Conservation (phyloP, 179 eudicot species). For the Beta lomatogona region DNA sequence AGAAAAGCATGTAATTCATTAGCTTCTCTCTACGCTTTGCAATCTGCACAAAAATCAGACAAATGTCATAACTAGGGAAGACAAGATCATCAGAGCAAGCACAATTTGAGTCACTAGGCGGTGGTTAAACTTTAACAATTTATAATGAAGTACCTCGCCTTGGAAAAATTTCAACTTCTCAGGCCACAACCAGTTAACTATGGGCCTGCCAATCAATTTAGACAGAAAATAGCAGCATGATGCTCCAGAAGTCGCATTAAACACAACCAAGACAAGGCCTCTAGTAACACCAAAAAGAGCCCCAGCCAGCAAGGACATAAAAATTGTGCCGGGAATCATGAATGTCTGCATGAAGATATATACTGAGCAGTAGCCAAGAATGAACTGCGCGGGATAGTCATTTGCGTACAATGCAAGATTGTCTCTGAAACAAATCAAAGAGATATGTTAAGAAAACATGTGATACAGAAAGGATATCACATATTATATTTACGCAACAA, state of each 20-base stretch:
- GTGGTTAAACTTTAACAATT: neutral
- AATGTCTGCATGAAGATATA: conserved; percentile 99
- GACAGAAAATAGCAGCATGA: conserved; percentile 92
- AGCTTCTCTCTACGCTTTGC: conserved; percentile 85
- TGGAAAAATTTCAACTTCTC: conserved; percentile 84
- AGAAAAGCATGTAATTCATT: conserved; percentile 94
- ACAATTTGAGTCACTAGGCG: neutral
- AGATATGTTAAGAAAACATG: conserved; percentile 13
- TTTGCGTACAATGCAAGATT: conserved; percentile 74
- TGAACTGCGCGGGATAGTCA: conserved; percentile 81
- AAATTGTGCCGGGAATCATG: conserved; percentile 98
- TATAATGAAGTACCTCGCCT: conserved; percentile 61
- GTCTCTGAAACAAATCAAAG: conserved; percentile 57
- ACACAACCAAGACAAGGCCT: conserved; percentile 90
- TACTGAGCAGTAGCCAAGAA: conserved; percentile 87
- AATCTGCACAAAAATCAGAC: conserved; percentile 46
- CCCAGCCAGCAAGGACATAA: conserved; percentile 97
- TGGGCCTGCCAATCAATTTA: conserved; percentile 88
- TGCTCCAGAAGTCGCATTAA: conserved; percentile 96
- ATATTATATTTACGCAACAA: neutral
- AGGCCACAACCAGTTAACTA: conserved; percentile 96
- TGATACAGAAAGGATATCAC: neutral
- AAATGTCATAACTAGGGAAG: conserved; percentile 11
- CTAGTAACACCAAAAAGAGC: conserved; percentile 89
- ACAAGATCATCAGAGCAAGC: neutral